Evolutionary conservation across 1,284 basidiomycete species (phyloP), one percentile per base, ranked within the genome.

Genomic region (Pseudozyma sp.): DNA sequence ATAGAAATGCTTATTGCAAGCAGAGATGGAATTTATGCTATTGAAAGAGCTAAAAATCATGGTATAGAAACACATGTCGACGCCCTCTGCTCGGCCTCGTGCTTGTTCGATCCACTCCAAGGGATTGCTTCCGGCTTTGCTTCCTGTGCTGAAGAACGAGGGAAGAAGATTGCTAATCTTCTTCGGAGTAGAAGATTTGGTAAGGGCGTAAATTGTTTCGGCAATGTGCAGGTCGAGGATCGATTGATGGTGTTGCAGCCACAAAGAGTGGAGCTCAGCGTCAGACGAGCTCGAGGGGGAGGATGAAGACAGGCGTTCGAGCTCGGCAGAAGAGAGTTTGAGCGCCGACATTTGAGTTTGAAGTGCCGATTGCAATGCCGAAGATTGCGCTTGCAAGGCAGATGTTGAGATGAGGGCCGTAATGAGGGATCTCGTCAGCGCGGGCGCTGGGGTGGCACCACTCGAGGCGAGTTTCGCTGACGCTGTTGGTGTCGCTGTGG

Each of bases 181-280:
- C 13, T 42, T 7, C 25, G 19, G 11, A 11, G n/a, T 39, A 36
- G 14, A 16, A 35, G 18, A 11, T 7, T 25, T 16, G 43, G 57
- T 50, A n/a, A 83, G 63, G 5, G 75, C 82, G 36, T 65, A 80
- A 18, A 80, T 57, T 1, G 82, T 83, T 47, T 83, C 81, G 25
- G 79, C 82, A 1, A 82, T 49, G 45, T 83, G 79, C 40, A 81
- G 56, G 34, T 65, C 54, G 4, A 78, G 39, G 45, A 81, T 59
- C 5, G 67, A 70, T n/a, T 78, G 66, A 50, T 74, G 65, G 39
- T 80, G 76, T 14, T 38, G 21, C 11, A 79, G 42, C 82, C 80
- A 82, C 3, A 77, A 40, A 19, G 18, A 40, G 38, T 83, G 79
- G 31, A 83, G 54, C 16, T 48, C 35, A 0, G 55, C 59, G n/a